Conservation (phyloP, 768 basidiomycete species). For the Artomyces pyxidatus region DNA sequence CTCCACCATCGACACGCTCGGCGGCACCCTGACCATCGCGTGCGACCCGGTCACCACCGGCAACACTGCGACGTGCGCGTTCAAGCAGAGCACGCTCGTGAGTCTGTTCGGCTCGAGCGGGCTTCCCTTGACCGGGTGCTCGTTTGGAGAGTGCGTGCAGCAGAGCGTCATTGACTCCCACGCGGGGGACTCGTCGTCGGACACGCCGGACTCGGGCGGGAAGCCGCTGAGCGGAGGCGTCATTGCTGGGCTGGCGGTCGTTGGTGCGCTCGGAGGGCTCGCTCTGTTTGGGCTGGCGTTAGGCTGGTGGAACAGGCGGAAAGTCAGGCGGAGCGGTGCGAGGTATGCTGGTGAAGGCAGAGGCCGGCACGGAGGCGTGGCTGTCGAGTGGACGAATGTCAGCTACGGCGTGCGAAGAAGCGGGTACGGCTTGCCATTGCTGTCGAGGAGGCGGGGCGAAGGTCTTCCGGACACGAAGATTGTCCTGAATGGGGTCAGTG, state of each 20-base stretch:
- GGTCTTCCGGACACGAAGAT: constrained; percentile 39
- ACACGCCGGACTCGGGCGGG: constrained; percentile 19
- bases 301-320: constrained; percentile 54
- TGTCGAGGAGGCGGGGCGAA: too few species aligned
- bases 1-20: constrained; percentile 52
- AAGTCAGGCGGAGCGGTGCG: constrained; percentile 41
- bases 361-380: constrained; percentile 38
- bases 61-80: constrained; percentile 55
- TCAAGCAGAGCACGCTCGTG: constrained; percentile 66
- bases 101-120: constrained; percentile 66
- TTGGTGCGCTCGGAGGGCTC: constrained; percentile 55
- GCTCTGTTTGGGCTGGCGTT: constrained; percentile 52
- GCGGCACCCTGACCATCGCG: constrained; percentile 57
- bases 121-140: constrained; percentile 64
- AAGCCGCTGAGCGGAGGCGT: constrained; percentile 69
- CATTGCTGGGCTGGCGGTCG: constrained; percentile 83
- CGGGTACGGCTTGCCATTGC: too few species aligned
- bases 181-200: constrained; percentile 23
- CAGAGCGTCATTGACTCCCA: constrained; percentile 68
- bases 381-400: constrained; percentile 61
- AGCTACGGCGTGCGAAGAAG: constrained; percentile 49
- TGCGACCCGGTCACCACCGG: constrained; percentile 46
- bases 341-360: constrained; percentile 22
- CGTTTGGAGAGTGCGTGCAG: constrained; percentile 82
- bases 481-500: constrained; percentile 64